phyloP scores from a whole-genome alignment of 1,139 yeast genomes.

The Diutina ranongensis region DNA sequence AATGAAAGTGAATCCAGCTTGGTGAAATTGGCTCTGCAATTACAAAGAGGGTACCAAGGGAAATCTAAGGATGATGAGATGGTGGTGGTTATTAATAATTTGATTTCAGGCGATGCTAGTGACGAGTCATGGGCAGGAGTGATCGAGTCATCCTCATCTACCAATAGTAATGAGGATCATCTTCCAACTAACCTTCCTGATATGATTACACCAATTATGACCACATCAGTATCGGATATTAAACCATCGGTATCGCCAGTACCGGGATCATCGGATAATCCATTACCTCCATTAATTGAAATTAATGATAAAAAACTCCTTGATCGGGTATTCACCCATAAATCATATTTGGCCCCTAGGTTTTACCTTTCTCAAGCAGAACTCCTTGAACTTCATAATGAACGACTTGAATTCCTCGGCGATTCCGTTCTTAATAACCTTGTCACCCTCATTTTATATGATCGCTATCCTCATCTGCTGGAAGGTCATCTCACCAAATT shows the following conservation, averaged over 20 bases:
- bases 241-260: not conserved
- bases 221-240: too few species aligned
- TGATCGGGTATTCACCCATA: conserved; percentile 73
- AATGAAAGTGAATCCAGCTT: not conserved
- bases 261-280: not conserved
- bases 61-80: not conserved
- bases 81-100: not conserved
- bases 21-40: not conserved
- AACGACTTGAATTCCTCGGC: conserved; percentile 86
- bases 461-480: conserved; percentile 52
- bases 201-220: not conserved
- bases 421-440: conserved; percentile 75
- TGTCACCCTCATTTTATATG: conserved; percentile 57
- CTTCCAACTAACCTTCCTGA: too few species aligned
- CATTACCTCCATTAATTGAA: conserved; percentile 53
- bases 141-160: too few species aligned
- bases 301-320: conserved; percentile 49
- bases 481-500: conserved; percentile 77
- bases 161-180: too few species aligned
- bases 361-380: conserved; percentile 46
- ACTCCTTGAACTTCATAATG: conserved; percentile 60
- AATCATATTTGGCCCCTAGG: conserved; percentile 55
- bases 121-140: not conserved
- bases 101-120: not conserved
- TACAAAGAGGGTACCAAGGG: not conserved